phyloP scores from a whole-genome alignment of 306 rosid genomes.

The Bauhinia variegata region DNA sequence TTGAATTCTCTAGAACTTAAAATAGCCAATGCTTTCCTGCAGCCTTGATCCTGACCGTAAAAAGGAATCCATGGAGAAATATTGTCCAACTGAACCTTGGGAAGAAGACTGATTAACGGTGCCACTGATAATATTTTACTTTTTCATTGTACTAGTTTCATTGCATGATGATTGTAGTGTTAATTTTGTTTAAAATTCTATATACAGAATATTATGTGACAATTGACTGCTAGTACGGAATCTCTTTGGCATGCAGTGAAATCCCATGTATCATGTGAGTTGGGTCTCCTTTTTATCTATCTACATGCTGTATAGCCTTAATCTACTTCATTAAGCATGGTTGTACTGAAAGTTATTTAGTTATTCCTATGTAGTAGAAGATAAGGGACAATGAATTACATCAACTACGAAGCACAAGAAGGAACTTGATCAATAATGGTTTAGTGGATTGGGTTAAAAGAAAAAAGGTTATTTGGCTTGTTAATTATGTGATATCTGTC shows the following conservation, averaged over 20 bases:
- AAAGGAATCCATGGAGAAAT: slow-evolving; percentile 94
- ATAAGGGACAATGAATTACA: neutral
- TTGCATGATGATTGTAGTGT: slow-evolving; percentile 10
- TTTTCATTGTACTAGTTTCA: slow-evolving; percentile 14
- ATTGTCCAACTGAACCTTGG: slow-evolving; percentile 79
- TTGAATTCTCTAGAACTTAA: slow-evolving; percentile 27
- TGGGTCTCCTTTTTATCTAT: slow-evolving; percentile 23
- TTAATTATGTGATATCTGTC: slow-evolving; percentile 4
- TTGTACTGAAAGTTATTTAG: neutral
- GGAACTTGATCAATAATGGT: slow-evolving; percentile 20
- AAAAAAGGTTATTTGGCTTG: slow-evolving; percentile 7
- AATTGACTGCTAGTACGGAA: slow-evolving; percentile 30
- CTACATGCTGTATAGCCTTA: too few relatives aligned
- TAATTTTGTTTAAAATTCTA: slow-evolving; percentile 6
- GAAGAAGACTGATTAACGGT: slow-evolving; percentile 67
- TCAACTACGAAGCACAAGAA: too few relatives aligned
- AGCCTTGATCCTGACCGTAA: slow-evolving; percentile 97
- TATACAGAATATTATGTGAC: slow-evolving; percentile 33
- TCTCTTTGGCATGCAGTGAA: slow-evolving; percentile 21
- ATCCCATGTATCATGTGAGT: slow-evolving; percentile 43
- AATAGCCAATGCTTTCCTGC: slow-evolving; percentile 36
- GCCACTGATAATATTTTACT: slow-evolving; percentile 22
- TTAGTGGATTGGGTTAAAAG: slow-evolving; percentile 3
- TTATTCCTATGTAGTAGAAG: neutral
- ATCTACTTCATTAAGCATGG: too few relatives aligned